These are phyloP conservation scores for Acacia confusa DNA, from an alignment of 306 rosid species.

Conservation along the genomic window DNA sequence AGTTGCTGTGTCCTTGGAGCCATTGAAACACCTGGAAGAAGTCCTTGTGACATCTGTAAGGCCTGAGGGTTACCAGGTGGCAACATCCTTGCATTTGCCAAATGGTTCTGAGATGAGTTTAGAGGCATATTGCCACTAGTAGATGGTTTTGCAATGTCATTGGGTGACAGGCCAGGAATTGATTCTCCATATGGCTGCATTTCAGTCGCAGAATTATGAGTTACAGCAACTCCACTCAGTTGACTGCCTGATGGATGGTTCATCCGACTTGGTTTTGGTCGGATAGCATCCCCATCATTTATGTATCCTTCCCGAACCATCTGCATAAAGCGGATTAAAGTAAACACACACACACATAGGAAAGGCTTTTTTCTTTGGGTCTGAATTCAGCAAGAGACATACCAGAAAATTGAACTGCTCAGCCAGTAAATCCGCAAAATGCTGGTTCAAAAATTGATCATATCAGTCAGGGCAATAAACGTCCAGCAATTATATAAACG, in stretches of 20 bases:
- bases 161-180: conserved; percentile 56
- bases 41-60: conserved; percentile 90
- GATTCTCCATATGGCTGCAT: conserved; percentile 80
- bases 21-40: conserved; percentile 67
- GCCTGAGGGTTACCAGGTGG: conserved; percentile 88
- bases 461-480: conserved; percentile 39
- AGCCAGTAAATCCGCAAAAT: conserved; percentile 81
- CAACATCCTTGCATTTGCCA: conserved; percentile 74
- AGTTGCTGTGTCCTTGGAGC: conserved; percentile 68
- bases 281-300: conserved; percentile 54
- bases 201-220: conserved; percentile 53
- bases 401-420: conserved; percentile 72
- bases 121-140: conserved; percentile 51
- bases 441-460: conserved; percentile 59
- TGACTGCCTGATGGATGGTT: conserved; percentile 56
- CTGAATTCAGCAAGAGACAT: conserved; percentile 37
- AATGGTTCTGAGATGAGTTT: conserved; percentile 65
- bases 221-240: conserved; percentile 43
- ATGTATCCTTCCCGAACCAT: conserved; percentile 68
- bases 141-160: conserved; percentile 64
- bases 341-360: not conserved
- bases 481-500: not conserved
- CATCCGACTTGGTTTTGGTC: conserved; percentile 50
- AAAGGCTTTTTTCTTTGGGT: not conserved
- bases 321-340: conserved; percentile 47